These are phyloP conservation scores for Blastobotrys chiropterorum DNA, from an alignment of 805 yeast genomes.

Conservation along the genomic window DNA sequence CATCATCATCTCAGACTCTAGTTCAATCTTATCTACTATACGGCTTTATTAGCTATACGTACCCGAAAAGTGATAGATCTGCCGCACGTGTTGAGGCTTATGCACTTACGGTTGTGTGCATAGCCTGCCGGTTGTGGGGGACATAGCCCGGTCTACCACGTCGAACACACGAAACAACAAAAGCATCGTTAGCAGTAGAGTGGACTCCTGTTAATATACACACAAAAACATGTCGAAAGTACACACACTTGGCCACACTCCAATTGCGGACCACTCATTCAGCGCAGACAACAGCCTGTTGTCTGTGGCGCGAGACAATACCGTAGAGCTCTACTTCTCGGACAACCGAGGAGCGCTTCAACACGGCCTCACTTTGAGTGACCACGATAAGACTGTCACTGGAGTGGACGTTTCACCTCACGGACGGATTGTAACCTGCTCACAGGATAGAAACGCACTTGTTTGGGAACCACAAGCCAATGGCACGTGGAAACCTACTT, in stretches of 20 bases:
- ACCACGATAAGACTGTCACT: constrained; percentile 91
- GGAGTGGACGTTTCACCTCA: constrained; percentile 86
- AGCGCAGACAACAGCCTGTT: constrained; percentile 57
- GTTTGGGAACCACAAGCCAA: constrained; percentile 82
- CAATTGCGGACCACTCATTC: constrained; percentile 89
- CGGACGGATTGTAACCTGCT: constrained; percentile 91
- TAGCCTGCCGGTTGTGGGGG: neutral
- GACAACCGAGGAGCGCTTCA: constrained; percentile 45
- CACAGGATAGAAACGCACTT: constrained; percentile 95
- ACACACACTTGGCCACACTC: constrained; percentile 58
- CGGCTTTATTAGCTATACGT: too few species aligned
- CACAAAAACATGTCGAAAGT: constrained; percentile 11
- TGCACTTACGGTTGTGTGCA: neutral
- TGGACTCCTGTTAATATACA: constrained; percentile 28
- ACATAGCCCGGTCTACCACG: neutral
- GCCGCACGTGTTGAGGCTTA: neutral
- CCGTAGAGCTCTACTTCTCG: constrained; percentile 67
- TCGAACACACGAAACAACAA: neutral
- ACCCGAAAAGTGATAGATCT: neutral
- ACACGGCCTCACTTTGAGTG: constrained; percentile 59
- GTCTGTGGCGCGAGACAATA: constrained; percentile 76
- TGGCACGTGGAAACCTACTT: constrained; percentile 71
- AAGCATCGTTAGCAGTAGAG: constrained; percentile 31
- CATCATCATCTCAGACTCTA: too few species aligned
- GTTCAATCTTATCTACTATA: too few species aligned